Conservation (phyloP, 257 asterid genomes). For the Solanum tarijense region DNA sequence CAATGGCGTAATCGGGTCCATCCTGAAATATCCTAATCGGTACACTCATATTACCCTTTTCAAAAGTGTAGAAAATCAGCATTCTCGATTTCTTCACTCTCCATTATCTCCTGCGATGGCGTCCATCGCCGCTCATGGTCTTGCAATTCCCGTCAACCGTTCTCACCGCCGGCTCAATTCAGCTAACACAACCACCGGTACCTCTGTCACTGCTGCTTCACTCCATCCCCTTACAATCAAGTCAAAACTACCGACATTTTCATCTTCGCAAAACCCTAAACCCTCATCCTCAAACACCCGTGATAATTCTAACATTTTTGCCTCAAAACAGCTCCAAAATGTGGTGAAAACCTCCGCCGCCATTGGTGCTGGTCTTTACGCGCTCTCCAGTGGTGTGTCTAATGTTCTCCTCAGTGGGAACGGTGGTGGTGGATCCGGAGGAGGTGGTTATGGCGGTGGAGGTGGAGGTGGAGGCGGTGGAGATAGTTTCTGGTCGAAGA, state of each 20-base stretch:
- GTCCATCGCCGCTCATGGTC: conserved; percentile 48
- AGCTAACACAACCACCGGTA: conserved; percentile 2
- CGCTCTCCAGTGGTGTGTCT: conserved; percentile 26
- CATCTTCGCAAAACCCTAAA: conserved; percentile 43
- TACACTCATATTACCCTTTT: background rate
- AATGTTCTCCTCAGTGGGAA: conserved; percentile 19
- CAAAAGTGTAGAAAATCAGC: background rate
- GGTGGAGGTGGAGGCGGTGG: conserved; percentile 34
- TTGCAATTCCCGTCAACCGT: conserved; percentile 29
- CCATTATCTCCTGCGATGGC: conserved; percentile 29
- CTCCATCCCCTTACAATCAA: conserved; percentile 17
- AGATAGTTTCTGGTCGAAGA: conserved; percentile 48
- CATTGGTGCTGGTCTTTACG: conserved; percentile 56
- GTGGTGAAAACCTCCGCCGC: conserved; percentile 16
- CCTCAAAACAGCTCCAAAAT: conserved; percentile 20
- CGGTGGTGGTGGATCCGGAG: conserved; percentile 39
- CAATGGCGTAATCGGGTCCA: background rate
- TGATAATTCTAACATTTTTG: conserved; percentile 12
- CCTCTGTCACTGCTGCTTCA: conserved; percentile 1
- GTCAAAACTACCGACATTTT: conserved; percentile 21
- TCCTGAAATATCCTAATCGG: background rate
- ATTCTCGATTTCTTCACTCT: background rate
- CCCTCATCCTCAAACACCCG: conserved; percentile 22
- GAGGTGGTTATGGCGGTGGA: conserved; percentile 33
- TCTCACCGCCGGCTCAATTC: conserved; percentile 21